Conservation (phyloP, 345 rosid species). For the Iberis pinnata region DNA sequence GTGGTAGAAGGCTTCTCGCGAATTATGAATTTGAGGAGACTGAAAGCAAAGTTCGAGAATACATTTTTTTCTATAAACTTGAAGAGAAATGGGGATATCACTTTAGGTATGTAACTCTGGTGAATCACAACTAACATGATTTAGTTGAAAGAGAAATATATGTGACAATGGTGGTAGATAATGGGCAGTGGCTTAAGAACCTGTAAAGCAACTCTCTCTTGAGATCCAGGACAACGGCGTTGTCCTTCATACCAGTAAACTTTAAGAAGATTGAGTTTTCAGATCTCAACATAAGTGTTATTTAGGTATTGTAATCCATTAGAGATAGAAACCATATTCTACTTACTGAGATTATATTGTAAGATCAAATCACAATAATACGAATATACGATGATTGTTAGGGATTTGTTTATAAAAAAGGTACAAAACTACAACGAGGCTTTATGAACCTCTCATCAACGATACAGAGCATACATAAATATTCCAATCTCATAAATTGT, state of each 20-base stretch:
- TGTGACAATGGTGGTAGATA: constrained; percentile 55
- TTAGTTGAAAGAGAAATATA: constrained; percentile 48
- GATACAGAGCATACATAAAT: constrained; percentile 43
- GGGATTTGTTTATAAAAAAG: not conserved
- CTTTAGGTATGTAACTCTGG: constrained; percentile 45
- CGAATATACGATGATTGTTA: not conserved
- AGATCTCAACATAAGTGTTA: not conserved
- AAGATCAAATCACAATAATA: not conserved
- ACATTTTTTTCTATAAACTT: constrained; percentile 48
- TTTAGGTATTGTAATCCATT: constrained; percentile 6
- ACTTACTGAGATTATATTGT: not conserved
- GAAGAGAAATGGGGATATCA: constrained; percentile 86
- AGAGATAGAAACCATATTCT: not conserved
- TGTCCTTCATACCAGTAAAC: constrained; percentile 68
- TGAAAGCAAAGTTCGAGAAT: constrained; percentile 33
- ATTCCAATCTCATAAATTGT: constrained; percentile 5
- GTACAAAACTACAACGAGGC: not conserved
- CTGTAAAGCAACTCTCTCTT: constrained; percentile 55
- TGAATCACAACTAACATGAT: no score
- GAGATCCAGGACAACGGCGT: constrained; percentile 46
- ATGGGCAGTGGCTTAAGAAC: constrained; percentile 66
- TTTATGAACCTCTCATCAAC: constrained; percentile 45
- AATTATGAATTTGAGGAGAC: constrained; percentile 54
- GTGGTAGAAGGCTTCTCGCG: no score
- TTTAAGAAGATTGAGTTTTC: constrained; percentile 10